Evolutionary conservation across 2,329 filamentous ascomycete species (phyloP), one percentile per base, ranked within the genome.

Genomic region (Trichothecium sympodiale): DNA sequence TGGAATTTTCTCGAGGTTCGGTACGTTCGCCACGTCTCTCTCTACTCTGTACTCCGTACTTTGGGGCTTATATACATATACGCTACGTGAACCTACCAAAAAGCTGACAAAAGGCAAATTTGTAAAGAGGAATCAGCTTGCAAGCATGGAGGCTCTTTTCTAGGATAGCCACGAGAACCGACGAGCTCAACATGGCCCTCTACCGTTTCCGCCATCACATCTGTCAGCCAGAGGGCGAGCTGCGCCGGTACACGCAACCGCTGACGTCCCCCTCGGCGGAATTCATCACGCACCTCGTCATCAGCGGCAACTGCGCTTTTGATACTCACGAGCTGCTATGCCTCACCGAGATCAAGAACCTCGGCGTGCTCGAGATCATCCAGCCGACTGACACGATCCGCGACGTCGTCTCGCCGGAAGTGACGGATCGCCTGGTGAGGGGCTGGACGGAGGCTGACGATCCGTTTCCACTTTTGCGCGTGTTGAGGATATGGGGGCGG

Each of bases 331-430:
- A 70, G 34, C 44, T 71, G 18, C 41, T 68, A 3, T 46, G 46
- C 14, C 49, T 71, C 23, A 44, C 62, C 0, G 46, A 56, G 4
- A 52, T 71, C 42, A 57, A 52, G 18, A 71, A 70, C 34, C 57
- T 71, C 4, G 66, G 60, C 8, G 55, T 65, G 3, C 55, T 71
- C 10, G 64, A 70, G 45, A 54, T 71, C 16, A 52, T 67, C 12
- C 56, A 65, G 39, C 59, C 60, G 2, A 42, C 46, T 2, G 53
- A 56, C 18, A 44, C 49, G 27, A 31, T 49, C 16, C 37, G 41
- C 4, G 39, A 40, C 17, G 36, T 41, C 1, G 23, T 14, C 17
- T 61, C 61, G 23, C 60, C 61, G 6, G 49, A 52, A 3, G 44
- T 70, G 5, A 64, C 44, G 28, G 67, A 73, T 41, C 54, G 62